Base-by-base conservation (phyloP, 2,329 filamentous ascomycete species). In the Fusarium azukiicola region DNA sequence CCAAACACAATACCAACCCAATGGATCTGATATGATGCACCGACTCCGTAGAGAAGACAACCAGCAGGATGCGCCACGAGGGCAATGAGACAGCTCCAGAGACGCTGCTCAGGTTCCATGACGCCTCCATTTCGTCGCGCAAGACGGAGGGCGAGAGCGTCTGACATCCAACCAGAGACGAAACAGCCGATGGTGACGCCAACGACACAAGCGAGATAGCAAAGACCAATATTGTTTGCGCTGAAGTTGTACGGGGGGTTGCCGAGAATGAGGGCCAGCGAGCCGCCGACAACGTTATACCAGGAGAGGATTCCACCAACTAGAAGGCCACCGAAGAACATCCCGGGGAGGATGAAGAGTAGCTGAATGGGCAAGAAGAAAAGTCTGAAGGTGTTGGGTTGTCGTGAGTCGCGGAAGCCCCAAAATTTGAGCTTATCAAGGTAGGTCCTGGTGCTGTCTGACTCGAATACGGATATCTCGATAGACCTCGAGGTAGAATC, bases 81-180 rank as follows among this genome's bases (percentile, higher is more conserved):
- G 4, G 81, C 73, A 50, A 83, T 66, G 21, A 75, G 32, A 17
- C 74, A 81, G 5, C 77, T 77, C 79, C 80, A 83, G 4, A 84
- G 76, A 2, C 82, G 80, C 13, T 83, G 80, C 61, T 83, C 82
- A 3, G 82, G 82, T 21, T 83, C 82, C 74, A 81, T 82, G 8
- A 84, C 74, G 1, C 82, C 82, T 12, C 74, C 74, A 23, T 81
- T 83, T 23, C 76, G 64, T 5, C 81, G 79, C 0, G 82, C 75
- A 32, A 83, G 75, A 19, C 64, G 70, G 14, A 83, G 23, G 13
- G 76, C 71, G 12, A 83, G 52, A 3, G 69, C 63, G 52, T 83
- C 81, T 1, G 75, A 79, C 73, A 81, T 72, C 76, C 79, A 82
- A 0, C 81, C 80, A 0, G 81, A 81, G 9, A 82, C 56, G 16